phyloP scores from a whole-genome alignment of 2,329 filamentous ascomycete genomes.

The Aspergillus fijiensis region DNA sequence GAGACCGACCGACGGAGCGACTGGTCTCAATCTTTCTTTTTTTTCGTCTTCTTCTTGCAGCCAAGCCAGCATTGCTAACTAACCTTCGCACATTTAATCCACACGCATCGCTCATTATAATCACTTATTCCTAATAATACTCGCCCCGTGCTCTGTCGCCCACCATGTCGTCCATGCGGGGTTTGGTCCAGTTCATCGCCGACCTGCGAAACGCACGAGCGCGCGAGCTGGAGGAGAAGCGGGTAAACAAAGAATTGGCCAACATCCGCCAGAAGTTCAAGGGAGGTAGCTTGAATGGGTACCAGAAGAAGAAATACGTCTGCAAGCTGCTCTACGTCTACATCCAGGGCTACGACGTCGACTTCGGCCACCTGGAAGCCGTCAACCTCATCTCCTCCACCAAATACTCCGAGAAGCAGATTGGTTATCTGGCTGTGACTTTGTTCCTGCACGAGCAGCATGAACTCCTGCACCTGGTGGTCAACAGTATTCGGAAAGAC shows the following conservation, averaged over 20 bases:
- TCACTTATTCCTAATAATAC: neutral
- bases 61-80: neutral
- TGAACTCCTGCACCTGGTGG: constrained; percentile 90
- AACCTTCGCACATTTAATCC: neutral
- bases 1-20: constrained; percentile 1
- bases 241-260: constrained; percentile 98
- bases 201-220: constrained; percentile 93
- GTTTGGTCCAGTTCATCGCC: constrained; percentile 96
- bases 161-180: constrained; percentile 55
- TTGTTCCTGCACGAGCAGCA: constrained; percentile 96
- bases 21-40: neutral
- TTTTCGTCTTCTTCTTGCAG: neutral
- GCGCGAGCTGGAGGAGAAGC: constrained; percentile 94
- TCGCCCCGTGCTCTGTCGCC: neutral
- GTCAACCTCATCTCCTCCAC: constrained; percentile 95
- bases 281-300: constrained; percentile 88
- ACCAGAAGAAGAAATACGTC: constrained; percentile 99
- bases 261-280: constrained; percentile 99
- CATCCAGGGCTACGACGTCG: constrained; percentile 97
- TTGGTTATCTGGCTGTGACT: constrained; percentile 95
- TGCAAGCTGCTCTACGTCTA: constrained; percentile 99
- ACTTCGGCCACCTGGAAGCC: constrained; percentile 96
- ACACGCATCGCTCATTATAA: neutral
- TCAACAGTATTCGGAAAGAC: constrained; percentile 98
- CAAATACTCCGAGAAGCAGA: constrained; percentile 99